Evolutionary conservation across 1,284 basidiomycete species (phyloP), one percentile per base, ranked within the genome.

Genomic region (Xerocomus nothofagi): DNA sequence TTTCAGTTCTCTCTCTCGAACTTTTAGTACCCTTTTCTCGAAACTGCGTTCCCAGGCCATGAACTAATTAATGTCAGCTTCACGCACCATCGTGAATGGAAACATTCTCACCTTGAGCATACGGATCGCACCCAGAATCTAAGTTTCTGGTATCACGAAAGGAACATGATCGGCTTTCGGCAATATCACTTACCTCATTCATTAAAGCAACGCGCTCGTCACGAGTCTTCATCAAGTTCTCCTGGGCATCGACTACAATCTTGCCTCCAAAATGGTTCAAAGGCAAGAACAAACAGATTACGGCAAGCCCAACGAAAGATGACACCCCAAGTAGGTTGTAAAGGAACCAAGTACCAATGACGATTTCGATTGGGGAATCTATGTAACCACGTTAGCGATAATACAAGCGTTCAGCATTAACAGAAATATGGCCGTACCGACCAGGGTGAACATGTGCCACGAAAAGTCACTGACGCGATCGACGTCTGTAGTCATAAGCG

Each of bases 41-140:
- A 96, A 96, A 59, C 84, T 90, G 18, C 90, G 82, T 70, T 97
- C 94, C 93, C 93, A 95, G 10, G 91, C 91, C 91, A 95, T 94
- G 69, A 94, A 94, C 82, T 88, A 54, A 21, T 20, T 8, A 32
- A 24, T 3, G 40, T 70, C 38, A 62, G 31, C 17, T n/a, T 29
- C 12, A 37, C 2, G n/a, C 11, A 12, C 0, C 14, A 36, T 42
- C 4, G 10, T 7, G n/a, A 24, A 46, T 32, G 8, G 0, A 44
- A 39, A 20, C 6, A 2, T 32, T 37, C 52, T 34, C 47, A 84
- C 82, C 76, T 97, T 96, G 60, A 96, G 81, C 91, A 96, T 95
- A n/a, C 92, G 79, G 54, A 97, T 93, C 3, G 82, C 91, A 42
- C 90, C 89, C 7, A 97, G 73, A 47, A 94, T 82, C 82, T 86